These are phyloP conservation scores for Volvox africanus DNA, from an alignment of 139 green algal species.

Conservation along the genomic window DNA sequence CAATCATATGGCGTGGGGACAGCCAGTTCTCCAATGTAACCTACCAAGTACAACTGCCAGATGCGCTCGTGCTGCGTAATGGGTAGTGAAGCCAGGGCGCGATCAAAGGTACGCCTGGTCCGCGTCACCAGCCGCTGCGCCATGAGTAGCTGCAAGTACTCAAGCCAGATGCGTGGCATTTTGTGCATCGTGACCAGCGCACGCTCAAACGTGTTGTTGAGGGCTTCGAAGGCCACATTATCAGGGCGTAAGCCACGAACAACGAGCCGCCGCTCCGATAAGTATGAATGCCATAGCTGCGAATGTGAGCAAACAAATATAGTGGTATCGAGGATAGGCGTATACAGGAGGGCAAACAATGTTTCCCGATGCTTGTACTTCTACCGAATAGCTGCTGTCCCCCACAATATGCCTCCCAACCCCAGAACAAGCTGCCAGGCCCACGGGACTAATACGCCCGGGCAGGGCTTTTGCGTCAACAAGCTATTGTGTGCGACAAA, in stretches of 20 bases:
- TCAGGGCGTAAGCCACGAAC: conserved; percentile 76
- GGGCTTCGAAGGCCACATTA: conserved; percentile 70
- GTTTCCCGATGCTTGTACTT: no score
- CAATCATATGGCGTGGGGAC: no score
- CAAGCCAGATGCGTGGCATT: conserved; percentile 89
- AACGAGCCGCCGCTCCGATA: conserved; percentile 81
- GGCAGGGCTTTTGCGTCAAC: no score
- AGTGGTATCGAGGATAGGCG: no score
- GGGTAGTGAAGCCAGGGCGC: conserved; percentile 90
- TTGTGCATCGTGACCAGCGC: conserved; percentile 98
- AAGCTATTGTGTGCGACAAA: no score
- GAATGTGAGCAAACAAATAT: not conserved
- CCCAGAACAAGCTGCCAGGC: no score
- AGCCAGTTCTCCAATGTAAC: not conserved
- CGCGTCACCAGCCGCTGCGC: conserved; percentile 81
- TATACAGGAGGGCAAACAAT: no score
- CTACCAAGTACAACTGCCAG: conserved; percentile 94
- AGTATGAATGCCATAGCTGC: conserved; percentile 93
- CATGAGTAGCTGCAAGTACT: conserved; percentile 92
- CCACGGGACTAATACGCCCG: no score
- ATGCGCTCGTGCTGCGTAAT: conserved; percentile 98
- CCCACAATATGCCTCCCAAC: no score
- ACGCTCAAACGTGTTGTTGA: conserved; percentile 96
- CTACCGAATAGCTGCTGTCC: no score
- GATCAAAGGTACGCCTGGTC: conserved; percentile 90